Base-by-base conservation (phyloP, 768 basidiomycete genomes). In the Porphyrellus cyaneotinctus region DNA sequence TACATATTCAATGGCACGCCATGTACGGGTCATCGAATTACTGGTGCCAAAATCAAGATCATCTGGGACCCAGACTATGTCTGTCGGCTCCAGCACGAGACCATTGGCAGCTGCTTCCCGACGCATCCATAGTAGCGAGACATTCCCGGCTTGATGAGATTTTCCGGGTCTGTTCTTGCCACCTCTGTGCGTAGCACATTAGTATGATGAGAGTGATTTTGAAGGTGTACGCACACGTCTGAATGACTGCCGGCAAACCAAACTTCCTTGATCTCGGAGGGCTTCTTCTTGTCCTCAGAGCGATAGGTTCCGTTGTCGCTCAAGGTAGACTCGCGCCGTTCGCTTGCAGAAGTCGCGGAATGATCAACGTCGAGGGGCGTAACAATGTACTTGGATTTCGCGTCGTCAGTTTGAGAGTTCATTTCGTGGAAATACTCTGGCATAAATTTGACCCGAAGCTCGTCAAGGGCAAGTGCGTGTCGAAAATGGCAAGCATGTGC, bases 191-290 rank as follows among this genome's bases (percentile, higher is more conserved):
- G n/a, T 38, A 43, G 18, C 7, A 41, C 5, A 20, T 65, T 20
- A 57, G 17, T 11, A 32, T 15, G n/a, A n/a, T 3, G 10, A 12
- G 14, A 22, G 3, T 2, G 2, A 0, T 0, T 20, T 32, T 22
- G 1, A 3, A 33, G 11, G 23, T 13, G 15, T 14, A 49, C 60
- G 12, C 23, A 72, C 74, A 53, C 61, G 56, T 75, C 74, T 18
- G 64, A 64, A 33, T 75, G 76, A 30, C 69, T 64, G 2, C 75
- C 85, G n/a, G n/a, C n/a, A n/a, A n/a, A n/a, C n/a, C n/a, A n/a
- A n/a, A n/a, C n/a, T 60, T 87, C 84, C 49, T 79, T 73, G n/a
- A 84, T 54, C 2, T 67, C 63, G n/a, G 53, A 20, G 4, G 43
- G 22, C 28, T 30, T 36, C 30, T 33, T 39, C 15, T 18, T 35